phyloP scores from a whole-genome alignment of 1,139 yeast genomes.

The Geotrichum histeridarum region DNA sequence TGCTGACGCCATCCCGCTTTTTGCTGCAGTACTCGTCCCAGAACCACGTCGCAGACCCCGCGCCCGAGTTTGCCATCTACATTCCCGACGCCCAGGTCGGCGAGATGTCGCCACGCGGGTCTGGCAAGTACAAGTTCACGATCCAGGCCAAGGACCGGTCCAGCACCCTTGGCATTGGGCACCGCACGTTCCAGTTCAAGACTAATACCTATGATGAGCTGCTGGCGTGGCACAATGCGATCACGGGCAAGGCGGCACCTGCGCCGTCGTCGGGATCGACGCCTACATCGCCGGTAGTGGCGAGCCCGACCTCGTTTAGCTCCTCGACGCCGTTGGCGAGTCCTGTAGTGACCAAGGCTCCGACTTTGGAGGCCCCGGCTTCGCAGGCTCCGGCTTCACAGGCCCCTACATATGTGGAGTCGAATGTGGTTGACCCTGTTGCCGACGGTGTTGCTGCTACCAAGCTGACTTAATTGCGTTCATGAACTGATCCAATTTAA shows the following conservation, averaged over 20 bases:
- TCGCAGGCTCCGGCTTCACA: not conserved
- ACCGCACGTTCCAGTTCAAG: constrained; percentile 42
- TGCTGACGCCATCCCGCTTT: constrained; percentile 44
- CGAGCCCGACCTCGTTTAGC: not conserved
- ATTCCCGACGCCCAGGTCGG: constrained; percentile 46
- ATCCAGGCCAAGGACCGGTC: constrained; percentile 44
- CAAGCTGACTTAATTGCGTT: not conserved
- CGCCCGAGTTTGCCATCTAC: constrained; percentile 44
- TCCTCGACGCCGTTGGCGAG: constrained; percentile 1
- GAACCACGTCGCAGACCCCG: constrained; percentile 40
- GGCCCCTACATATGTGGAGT: not conserved
- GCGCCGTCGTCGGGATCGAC: constrained; percentile 4
- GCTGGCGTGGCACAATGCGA: constrained; percentile 44
- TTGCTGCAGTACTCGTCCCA: constrained; percentile 46
- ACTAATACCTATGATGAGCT: constrained; percentile 45
- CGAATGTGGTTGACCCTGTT: not conserved
- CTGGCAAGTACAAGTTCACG: constrained; percentile 42
- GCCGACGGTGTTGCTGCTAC: not conserved
- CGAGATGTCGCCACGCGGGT: constrained; percentile 33
- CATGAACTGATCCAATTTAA: not conserved
- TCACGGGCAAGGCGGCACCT: constrained; percentile 15
- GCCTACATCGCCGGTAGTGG: not conserved
- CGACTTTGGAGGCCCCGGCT: not conserved
- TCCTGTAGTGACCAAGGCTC: constrained; percentile 15
- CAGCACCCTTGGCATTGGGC: constrained; percentile 33